phyloP scores from a whole-genome alignment of 495 filamentous ascomycete species.

The Cercophora sp. region DNA sequence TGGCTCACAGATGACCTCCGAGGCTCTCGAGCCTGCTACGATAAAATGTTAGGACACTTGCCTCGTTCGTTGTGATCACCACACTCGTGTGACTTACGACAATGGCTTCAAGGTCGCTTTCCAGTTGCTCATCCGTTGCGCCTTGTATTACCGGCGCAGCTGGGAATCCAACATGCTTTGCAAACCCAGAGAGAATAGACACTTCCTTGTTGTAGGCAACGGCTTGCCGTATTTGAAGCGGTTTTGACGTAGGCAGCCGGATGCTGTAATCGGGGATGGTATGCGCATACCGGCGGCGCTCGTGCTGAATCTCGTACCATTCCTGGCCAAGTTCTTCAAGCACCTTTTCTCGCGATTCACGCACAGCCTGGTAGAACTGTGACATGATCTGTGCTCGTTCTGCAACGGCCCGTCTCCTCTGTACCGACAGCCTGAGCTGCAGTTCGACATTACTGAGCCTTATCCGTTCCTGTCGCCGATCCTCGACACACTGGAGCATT shows the following conservation, averaged over 20 bases:
- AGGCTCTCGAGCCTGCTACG: slow-evolving; percentile 37
- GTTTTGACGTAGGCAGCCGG: slow-evolving; percentile 64
- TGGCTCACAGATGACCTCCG: slow-evolving; percentile 9
- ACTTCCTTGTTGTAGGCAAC: slow-evolving; percentile 91
- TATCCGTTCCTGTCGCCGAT: slow-evolving; percentile 73
- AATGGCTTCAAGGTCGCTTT: slow-evolving; percentile 86
- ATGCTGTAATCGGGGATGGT: slow-evolving; percentile 75
- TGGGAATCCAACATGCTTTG: slow-evolving; percentile 92
- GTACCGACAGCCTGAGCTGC: slow-evolving; percentile 65
- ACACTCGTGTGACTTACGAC: slow-evolving; percentile 57
- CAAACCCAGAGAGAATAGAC: slow-evolving; percentile 81
- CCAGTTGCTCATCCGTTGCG: slow-evolving; percentile 67
- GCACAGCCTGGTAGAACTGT: slow-evolving; percentile 78
- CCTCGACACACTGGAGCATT: slow-evolving; percentile 78
- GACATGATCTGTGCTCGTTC: slow-evolving; percentile 77
- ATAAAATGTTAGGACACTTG: slow-evolving; percentile 17
- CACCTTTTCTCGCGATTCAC: slow-evolving; percentile 75
- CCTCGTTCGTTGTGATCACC: neutral
- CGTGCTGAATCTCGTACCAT: slow-evolving; percentile 87
- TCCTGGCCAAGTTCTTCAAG: slow-evolving; percentile 76
- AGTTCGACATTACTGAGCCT: slow-evolving; percentile 66
- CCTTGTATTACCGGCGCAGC: slow-evolving; percentile 79
- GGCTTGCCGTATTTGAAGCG: slow-evolving; percentile 72
- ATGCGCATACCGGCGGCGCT: slow-evolving; percentile 77
- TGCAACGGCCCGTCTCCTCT: slow-evolving; percentile 69